A percentile compares a stretch with the other conserved stretches of the same genome.
These are phyloP conservation scores for Juncus inflexus DNA, from an alignment of 176 grass and related monocot species.

Conservation along the genomic window DNA sequence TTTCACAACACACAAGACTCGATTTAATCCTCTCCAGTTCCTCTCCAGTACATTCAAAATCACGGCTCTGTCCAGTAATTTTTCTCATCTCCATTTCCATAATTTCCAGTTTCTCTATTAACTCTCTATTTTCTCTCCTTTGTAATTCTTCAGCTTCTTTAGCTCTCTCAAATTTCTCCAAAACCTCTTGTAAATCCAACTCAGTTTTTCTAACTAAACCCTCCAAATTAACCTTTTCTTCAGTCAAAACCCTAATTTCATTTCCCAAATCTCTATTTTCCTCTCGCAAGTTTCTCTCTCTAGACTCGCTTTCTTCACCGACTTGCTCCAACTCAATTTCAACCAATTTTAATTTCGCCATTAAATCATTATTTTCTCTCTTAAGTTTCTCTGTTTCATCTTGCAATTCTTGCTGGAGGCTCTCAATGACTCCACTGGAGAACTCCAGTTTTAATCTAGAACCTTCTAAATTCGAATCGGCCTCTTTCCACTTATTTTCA, in stretches of 20 bases:
- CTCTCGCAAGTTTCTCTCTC: conserved; percentile 29
- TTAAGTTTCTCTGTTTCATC: conserved; percentile 55
- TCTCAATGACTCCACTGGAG: conserved; percentile 47
- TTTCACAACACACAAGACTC: conserved; percentile 45
- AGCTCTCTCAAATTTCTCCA: conserved; percentile 50
- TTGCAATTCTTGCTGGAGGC: conserved; percentile 66
- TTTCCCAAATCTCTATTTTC: conserved; percentile 30
- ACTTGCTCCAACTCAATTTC: conserved; percentile 55
- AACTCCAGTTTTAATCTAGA: conserved; percentile 52
- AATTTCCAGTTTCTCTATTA: conserved; percentile 56
- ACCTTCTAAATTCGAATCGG: conserved; percentile 46
- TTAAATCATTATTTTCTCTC: conserved; percentile 48
- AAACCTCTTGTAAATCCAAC: conserved; percentile 53
- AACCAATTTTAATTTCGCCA: conserved; percentile 55
- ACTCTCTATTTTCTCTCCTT: conserved; percentile 41
- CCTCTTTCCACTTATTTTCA: conserved; percentile 34
- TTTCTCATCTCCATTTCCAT: conserved; percentile 63
- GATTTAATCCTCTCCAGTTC: conserved; percentile 58
- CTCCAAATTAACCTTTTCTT: conserved; percentile 14
- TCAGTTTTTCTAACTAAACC: conserved; percentile 19
- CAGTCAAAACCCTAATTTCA: conserved; percentile 2
- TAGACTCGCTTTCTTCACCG: conserved; percentile 29
- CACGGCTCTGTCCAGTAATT: conserved; percentile 35
- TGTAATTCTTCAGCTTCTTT: conserved; percentile 64
- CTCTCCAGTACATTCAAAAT: conserved; percentile 42